phyloP scores from a whole-genome alignment of 2,329 filamentous ascomycete species.

The Pseudohalonectria lignicola region DNA sequence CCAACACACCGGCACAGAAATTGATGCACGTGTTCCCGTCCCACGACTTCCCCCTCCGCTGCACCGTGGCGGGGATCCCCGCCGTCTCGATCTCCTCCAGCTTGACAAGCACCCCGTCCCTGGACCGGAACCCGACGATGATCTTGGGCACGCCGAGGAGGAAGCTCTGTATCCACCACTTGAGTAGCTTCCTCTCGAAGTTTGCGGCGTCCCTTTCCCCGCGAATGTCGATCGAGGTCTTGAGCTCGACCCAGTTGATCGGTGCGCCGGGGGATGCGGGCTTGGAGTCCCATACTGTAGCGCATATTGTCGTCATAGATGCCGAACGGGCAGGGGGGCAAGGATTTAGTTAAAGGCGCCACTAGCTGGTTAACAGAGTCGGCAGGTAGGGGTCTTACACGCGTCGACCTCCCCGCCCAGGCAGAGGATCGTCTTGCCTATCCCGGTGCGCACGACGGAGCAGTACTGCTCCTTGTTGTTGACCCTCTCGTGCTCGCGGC shows the following conservation, averaged over 20 bases:
- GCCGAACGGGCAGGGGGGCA: not conserved
- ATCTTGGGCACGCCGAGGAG: constrained; percentile 87
- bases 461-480: constrained; percentile 94
- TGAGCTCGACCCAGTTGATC: constrained; percentile 90
- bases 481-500: constrained; percentile 58
- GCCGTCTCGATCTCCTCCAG: constrained; percentile 74
- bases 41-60: constrained; percentile 60
- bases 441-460: constrained; percentile 80
- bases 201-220: constrained; percentile 57
- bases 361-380: no score
- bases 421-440: constrained; percentile 64
- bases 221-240: constrained; percentile 68
- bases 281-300: constrained; percentile 71
- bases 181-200: constrained; percentile 84
- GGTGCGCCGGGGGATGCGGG: constrained; percentile 52
- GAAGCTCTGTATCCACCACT: constrained; percentile 96
- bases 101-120: constrained; percentile 56
- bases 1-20: constrained; percentile 68
- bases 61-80: constrained; percentile 65
- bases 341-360: not conserved
- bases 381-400: constrained; percentile 36
- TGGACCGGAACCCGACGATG: constrained; percentile 76
- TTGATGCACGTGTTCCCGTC: constrained; percentile 92
- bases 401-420: constrained; percentile 92
- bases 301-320: constrained; percentile 4